phyloP scores from a whole-genome alignment of 441 rosid genomes.

The Aleurites moluccanus region DNA sequence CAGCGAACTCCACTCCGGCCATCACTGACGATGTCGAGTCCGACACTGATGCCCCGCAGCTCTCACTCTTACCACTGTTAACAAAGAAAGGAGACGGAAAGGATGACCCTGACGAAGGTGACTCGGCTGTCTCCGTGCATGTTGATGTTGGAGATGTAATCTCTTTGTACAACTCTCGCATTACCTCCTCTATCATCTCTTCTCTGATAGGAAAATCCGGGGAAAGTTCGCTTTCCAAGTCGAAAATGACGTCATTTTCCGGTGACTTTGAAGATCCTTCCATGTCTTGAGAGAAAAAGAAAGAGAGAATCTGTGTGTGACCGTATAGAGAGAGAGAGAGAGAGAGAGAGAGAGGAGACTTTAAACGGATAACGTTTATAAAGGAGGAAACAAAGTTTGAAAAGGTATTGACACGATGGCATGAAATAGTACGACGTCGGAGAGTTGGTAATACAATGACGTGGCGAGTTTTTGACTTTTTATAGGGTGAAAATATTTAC shows the following conservation, averaged over 20 bases:
- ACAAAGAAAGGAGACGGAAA: not conserved
- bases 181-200: conserved; percentile 43
- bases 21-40: conserved; percentile 36
- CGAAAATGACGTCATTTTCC: conserved; percentile 15
- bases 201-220: conserved; percentile 34
- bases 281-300: conserved; percentile 1
- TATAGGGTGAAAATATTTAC: too few relatives aligned
- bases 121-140: not conserved
- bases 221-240: conserved; percentile 27
- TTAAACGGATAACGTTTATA: conserved; percentile 14
- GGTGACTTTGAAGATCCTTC: conserved; percentile 17
- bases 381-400: not conserved
- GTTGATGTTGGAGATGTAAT: conserved; percentile 22
- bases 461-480: conserved; percentile 8
- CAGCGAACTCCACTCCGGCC: conserved; percentile 37
- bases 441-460: conserved; percentile 14
- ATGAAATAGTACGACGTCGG: conserved; percentile 3
- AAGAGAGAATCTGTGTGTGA: not conserved
- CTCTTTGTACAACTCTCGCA: conserved; percentile 47
- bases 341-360: too few relatives aligned
- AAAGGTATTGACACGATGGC: conserved; percentile 16
- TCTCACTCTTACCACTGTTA: conserved; percentile 31
- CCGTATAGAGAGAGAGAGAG: not conserved
- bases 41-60: conserved; percentile 40
- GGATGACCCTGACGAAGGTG: not conserved